phyloP scores from a whole-genome alignment of 179 eudicot species.

The Sideroxylon spinosum region DNA sequence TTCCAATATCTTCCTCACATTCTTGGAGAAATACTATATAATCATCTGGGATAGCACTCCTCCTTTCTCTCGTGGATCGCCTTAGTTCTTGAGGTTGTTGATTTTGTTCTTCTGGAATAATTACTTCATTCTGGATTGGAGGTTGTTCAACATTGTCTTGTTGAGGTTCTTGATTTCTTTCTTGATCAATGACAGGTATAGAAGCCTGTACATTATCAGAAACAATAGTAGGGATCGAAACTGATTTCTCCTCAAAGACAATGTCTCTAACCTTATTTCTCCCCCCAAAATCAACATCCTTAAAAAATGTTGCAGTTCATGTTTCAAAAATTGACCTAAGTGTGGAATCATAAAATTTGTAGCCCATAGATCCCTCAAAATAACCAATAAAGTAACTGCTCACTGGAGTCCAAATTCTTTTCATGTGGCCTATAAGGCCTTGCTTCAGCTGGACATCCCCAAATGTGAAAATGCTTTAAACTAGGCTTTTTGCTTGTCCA shows the following conservation, averaged over 20 bases:
- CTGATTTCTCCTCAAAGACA: not conserved
- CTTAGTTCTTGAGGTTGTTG: no score
- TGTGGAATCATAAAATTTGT: not conserved
- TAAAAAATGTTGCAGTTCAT: not conserved
- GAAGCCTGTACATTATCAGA: not conserved
- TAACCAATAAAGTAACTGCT: constrained; percentile 8
- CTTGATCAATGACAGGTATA: not conserved
- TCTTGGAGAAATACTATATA: no score
- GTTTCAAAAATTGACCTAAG: not conserved
- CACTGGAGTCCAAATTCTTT: not conserved
- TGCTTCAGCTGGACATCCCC: not conserved
- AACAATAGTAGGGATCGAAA: not conserved
- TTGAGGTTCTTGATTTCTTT: not conserved
- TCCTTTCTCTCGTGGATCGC: no score
- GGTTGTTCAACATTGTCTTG: constrained; percentile 1
- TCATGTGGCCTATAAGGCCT: not conserved
- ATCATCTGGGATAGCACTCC: no score
- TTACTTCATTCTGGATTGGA: not conserved
- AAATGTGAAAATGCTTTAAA: constrained; percentile 7
- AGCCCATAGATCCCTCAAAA: not conserved
- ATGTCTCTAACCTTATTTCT: not conserved
- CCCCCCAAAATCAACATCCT: not conserved
- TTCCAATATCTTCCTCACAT: no score
- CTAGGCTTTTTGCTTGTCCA: constrained; percentile 1
- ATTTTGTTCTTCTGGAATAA: no score